Base-by-base conservation (phyloP, 371 early-diverging fungal genomes). In the Mucor lusitanicus region DNA sequence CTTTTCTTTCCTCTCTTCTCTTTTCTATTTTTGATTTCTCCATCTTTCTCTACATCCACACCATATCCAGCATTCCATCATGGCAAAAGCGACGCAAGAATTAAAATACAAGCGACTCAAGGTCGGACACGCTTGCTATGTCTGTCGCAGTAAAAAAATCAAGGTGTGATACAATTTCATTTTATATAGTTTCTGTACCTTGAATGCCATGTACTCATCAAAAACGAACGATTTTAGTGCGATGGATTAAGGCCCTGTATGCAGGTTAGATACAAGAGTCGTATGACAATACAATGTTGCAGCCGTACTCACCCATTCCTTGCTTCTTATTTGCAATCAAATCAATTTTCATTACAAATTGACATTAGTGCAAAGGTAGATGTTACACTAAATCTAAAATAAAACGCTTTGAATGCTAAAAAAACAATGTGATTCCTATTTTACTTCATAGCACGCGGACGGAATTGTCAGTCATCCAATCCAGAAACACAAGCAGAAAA, bases 121-220 rank as follows among this genome's bases (percentile, higher is more conserved):
- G 48, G 75, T 75, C 8, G 72, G 72, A 9, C 72, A 72, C 59
- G 75, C 75, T 21, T 75, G 75, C 25, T 72, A 62, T 57, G 59
- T 72, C 6, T 75, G 72, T 61, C 63, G 75, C 33, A 72, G 67
- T 54, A 75, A 75, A 48, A 75, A 75, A 53, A 75, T 75, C 30
- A 75, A 75, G 64, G 75, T 75, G 57, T 57, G 54, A 56, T 56
- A 56, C 32, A 30, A 33, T 48, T 35, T 25, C 19, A 37, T 33
- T 25, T 27, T 53, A 33, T 53, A 33, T 39, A n/a, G 35, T n/a
- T 17, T 32, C 9, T 37, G 19, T 19, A 6, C 40, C 23, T 33
- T 50, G 23, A 19, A 28, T 61, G 19, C 48, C 6, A 6, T 30
- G 30, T 32, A 50, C 37, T 61, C 5, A 54, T 25, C 46, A 3